Base-by-base conservation (phyloP, 352 stramenopile genomes). In the Thalassiosira mediterranea region DNA sequence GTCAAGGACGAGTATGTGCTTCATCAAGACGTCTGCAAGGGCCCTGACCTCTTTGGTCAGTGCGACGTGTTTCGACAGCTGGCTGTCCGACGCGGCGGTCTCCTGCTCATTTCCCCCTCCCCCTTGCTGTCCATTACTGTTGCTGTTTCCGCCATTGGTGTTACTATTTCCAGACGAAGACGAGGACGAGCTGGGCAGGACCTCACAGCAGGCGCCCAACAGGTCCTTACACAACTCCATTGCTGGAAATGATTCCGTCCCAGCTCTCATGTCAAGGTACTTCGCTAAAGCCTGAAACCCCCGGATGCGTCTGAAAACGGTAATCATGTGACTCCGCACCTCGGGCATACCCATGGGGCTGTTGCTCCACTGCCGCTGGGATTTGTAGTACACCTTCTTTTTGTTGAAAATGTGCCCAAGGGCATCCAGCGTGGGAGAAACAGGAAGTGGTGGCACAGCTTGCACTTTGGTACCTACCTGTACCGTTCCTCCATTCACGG, bases 351-450 rank as follows among this genome's bases (percentile, higher is more conserved):
- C 81, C 25, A 49, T 67, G 0, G 74, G 15, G 31, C 72, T 57
- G 17, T 66, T 73, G 37, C 64, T 49, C 69, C 72, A 76, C 28
- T 83, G 49, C 21, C 65, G 19, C 59, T 79, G 76, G n/a, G 29
- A 65, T 65, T 86, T 91, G 82, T 92, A 94, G 46, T 89, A 93
- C 11, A 70, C 25, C 68, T 90, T 92, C 44, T 89, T 91, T 40
- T 83, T 88, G 49, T 87, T 79, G 34, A 94, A 92, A 32, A 92
- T 73, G 38, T 79, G 54, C 3, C 70, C 31, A 0, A 94, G 44
- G 0, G 79, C 78, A n/a, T 80, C 44, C 10, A 91, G 37, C 37
- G 76, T 75, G 10, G 42, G 28, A 31, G 47, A 76, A 8, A 34
- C 37, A 15, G 8, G 5, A 5, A 5, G 44, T 7, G 44, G 21